phyloP scores from a whole-genome alignment of 768 basidiomycete genomes.

The Suillus subalutaceus region DNA sequence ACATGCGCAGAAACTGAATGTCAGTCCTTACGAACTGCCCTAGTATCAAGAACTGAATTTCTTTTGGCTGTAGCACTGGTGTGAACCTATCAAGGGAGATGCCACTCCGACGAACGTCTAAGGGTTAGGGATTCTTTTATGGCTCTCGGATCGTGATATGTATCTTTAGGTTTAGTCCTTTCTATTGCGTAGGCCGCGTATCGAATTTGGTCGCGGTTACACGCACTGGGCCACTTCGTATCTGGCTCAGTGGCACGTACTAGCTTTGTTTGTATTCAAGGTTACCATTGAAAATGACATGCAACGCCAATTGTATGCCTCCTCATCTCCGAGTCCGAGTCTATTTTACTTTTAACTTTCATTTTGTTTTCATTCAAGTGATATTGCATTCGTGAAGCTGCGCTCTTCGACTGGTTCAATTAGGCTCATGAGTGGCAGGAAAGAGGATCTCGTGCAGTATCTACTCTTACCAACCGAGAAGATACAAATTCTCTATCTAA shows the following conservation, averaged over 20 bases:
- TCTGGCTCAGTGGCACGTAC: neutral
- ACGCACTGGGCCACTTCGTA: neutral
- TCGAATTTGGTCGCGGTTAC: neutral
- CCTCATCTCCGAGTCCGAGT: neutral
- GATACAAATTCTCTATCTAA: slow-evolving; percentile 14
- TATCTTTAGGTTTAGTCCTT: neutral
- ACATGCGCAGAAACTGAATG: slow-evolving; percentile 3
- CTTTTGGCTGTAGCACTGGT: neutral
- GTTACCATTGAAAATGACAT: neutral
- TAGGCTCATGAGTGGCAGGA: neutral
- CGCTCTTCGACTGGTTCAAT: neutral
- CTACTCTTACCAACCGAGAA: neutral
- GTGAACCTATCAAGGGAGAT: neutral
- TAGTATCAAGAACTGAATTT: neutral
- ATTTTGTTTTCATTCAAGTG: neutral
- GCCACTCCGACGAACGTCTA: neutral
- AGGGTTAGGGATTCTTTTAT: neutral
- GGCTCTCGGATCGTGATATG: neutral
- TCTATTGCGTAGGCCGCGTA: neutral
- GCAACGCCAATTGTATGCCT: neutral
- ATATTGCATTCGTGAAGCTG: neutral
- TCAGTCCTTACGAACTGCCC: neutral
- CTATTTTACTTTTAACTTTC: neutral
- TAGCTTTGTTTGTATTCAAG: neutral
- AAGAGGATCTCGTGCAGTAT: neutral